Evolutionary conservation across 2,329 filamentous ascomycete species (phyloP).

Genomic region (Colletotrichum limetticola): DNA sequence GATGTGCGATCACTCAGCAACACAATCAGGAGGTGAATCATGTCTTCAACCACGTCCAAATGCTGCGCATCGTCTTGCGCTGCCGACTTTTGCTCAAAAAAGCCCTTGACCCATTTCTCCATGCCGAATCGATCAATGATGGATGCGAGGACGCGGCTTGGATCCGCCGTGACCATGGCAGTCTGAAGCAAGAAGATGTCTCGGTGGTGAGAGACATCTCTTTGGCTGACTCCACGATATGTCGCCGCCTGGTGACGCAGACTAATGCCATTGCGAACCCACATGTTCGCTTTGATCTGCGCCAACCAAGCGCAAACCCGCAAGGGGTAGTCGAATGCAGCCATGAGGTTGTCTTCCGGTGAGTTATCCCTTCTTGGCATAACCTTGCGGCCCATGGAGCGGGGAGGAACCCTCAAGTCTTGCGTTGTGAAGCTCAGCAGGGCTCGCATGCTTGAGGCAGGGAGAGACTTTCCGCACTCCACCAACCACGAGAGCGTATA

Average conservation of each 20-base stretch:
- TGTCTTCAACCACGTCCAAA: slow-evolving; percentile 93
- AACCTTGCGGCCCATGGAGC: slow-evolving; percentile 68
- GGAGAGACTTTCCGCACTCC: slow-evolving; percentile 84
- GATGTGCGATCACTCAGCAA: slow-evolving; percentile 89
- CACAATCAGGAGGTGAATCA: slow-evolving; percentile 92
- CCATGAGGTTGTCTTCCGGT: slow-evolving; percentile 84
- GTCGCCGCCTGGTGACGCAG: slow-evolving; percentile 94
- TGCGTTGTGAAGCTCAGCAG: slow-evolving; percentile 78
- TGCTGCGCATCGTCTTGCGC: slow-evolving; percentile 89
- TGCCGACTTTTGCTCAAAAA: slow-evolving; percentile 77
- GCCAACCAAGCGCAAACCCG: slow-evolving; percentile 96
- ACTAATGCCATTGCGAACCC: slow-evolving; percentile 97
- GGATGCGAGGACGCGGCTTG: slow-evolving; percentile 84
- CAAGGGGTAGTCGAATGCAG: slow-evolving; percentile 91
- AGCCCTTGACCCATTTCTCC: slow-evolving; percentile 85
- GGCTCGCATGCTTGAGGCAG: slow-evolving; percentile 71
- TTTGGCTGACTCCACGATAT: slow-evolving; percentile 87
- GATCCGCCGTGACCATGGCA: slow-evolving; percentile 86
- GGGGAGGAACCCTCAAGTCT: slow-evolving; percentile 74
- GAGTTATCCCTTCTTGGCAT: slow-evolving; percentile 67
- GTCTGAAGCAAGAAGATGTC: slow-evolving; percentile 96
- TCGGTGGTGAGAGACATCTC: slow-evolving; percentile 93
- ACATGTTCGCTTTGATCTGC: slow-evolving; percentile 98
- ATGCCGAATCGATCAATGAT: slow-evolving; percentile 94
- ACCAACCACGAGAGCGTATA: slow-evolving; percentile 97